These are phyloP conservation scores for Jatropha podagrica DNA, from an alignment of 441 rosid genomes.

Conservation along the genomic window DNA sequence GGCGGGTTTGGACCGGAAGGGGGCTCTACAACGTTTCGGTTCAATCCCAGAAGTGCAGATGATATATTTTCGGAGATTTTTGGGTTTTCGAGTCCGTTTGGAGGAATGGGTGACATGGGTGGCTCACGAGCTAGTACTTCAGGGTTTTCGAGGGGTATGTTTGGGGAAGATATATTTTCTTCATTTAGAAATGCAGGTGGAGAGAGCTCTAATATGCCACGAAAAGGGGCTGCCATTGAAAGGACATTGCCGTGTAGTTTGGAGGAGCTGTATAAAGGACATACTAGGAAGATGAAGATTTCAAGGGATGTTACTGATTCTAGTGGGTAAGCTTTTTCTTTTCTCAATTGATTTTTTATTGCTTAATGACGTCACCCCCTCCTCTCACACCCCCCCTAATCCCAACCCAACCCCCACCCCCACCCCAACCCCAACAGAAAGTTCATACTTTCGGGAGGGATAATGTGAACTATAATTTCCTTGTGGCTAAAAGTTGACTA, in stretches of 20 bases:
- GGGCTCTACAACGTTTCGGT: conserved; percentile 49
- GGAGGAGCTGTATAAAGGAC: conserved; percentile 78
- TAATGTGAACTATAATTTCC: background rate
- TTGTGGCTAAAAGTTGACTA: background rate
- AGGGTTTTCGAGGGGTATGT: conserved; percentile 49
- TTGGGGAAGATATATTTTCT: conserved; percentile 59
- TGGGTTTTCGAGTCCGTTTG: conserved; percentile 59
- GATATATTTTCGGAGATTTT: conserved; percentile 82
- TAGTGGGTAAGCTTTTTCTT: conserved; percentile 41
- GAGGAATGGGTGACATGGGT: conserved; percentile 52
- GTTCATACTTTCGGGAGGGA: background rate
- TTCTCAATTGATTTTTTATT: background rate
- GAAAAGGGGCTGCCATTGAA: conserved; percentile 67
- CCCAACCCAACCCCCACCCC: no score
- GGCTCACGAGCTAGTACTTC: conserved; percentile 46
- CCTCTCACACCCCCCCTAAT: no score
- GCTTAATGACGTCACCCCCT: background rate
- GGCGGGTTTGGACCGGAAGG: conserved; percentile 41
- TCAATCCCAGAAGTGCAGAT: conserved; percentile 68
- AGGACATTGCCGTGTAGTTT: conserved; percentile 62
- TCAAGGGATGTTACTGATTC: conserved; percentile 65
- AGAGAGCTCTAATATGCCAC: conserved; percentile 43
- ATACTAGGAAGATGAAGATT: conserved; percentile 80
- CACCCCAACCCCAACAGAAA: background rate
- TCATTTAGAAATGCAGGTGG: conserved; percentile 46